These are phyloP conservation scores for Blastosporella zonata DNA, from an alignment of 1,284 basidiomycete genomes.

Conservation along the genomic window DNA sequence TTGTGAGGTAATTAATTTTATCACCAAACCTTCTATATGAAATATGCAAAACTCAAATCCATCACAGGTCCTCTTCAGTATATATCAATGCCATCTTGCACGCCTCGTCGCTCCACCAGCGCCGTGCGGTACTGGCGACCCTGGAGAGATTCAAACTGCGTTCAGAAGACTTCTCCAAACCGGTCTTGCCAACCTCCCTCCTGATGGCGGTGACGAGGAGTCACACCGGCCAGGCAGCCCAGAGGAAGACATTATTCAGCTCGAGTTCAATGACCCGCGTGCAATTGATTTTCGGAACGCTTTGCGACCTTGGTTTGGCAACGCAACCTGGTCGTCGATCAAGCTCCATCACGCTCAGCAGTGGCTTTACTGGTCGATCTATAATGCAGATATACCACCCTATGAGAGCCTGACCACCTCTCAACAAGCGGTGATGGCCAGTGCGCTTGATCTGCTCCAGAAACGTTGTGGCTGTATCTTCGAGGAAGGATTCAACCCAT, in stretches of 20 bases:
- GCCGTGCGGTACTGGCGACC: conserved; percentile 44
- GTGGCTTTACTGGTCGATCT: conserved; percentile 88
- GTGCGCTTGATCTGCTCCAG: conserved; percentile 63
- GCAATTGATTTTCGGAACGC: conserved; percentile 75
- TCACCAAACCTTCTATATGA: not conserved
- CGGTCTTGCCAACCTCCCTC: conserved; percentile 55
- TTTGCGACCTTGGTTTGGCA: conserved; percentile 74
- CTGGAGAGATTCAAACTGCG: conserved; percentile 55
- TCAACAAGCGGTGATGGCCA: conserved; percentile 51
- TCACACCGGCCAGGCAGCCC: conserved; percentile 59
- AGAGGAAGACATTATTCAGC: conserved; percentile 51
- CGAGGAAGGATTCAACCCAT: conserved; percentile 57
- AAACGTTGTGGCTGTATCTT: conserved; percentile 70
- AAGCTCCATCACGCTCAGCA: conserved; percentile 61
- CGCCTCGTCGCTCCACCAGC: conserved; percentile 50
- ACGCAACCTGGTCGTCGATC: conserved; percentile 72
- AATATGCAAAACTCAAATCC: not conserved
- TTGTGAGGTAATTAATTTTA: conserved; percentile 49
- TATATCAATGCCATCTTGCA: conserved; percentile 64
- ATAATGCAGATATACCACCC: conserved; percentile 59
- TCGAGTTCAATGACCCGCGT: conserved; percentile 64
- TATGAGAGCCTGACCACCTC: conserved; percentile 43
- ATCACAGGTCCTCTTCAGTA: conserved; percentile 72
- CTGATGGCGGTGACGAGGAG: conserved; percentile 55
- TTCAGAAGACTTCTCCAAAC: conserved; percentile 51